Evolutionary conservation across 2,329 filamentous ascomycete genomes (phyloP).

Genomic region (Orbilia blumenaviensis): DNA sequence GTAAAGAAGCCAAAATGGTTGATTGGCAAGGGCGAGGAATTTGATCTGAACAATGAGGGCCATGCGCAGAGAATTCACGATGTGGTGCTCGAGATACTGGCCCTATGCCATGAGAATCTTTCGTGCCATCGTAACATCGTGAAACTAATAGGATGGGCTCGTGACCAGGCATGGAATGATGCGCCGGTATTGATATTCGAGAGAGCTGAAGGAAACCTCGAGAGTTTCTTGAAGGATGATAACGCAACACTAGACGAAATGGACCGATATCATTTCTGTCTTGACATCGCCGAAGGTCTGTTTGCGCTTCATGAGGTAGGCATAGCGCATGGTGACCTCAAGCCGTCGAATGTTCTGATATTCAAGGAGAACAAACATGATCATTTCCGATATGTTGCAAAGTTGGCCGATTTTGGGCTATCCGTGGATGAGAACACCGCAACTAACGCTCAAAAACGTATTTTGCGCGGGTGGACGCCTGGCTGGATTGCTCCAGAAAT

Average conservation of each 20-base stretch:
- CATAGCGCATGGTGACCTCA: slow-evolving; percentile 54
- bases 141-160: not conserved
- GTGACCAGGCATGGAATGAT: not conserved
- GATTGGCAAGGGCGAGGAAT: not conserved
- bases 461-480: slow-evolving; percentile 20
- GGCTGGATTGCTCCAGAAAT: slow-evolving; percentile 33
- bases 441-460: not conserved
- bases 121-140: not conserved
- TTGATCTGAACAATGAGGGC: not conserved
- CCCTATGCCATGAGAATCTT: not conserved
- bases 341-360: slow-evolving; percentile 50
- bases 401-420: slow-evolving; percentile 53
- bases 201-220: slow-evolving; percentile 5
- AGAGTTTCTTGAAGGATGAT: not conserved
- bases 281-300: slow-evolving; percentile 38
- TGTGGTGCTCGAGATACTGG: not conserved
- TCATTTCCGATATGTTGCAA: slow-evolving; percentile 33
- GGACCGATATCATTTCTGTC: slow-evolving; percentile 29
- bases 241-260: not conserved
- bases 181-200: slow-evolving; percentile 25
- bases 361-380: slow-evolving; percentile 6
- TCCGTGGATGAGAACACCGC: slow-evolving; percentile 19
- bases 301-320: slow-evolving; percentile 23
- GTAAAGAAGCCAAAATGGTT: slow-evolving; percentile 6
- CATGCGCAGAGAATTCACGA: not conserved